A percentile compares a stretch with the other conserved stretches of the same genome.
Evolutionary conservation across 352 stramenopile species (phyloP).

Genomic region (Globisporangium recalcitrans): DNA sequence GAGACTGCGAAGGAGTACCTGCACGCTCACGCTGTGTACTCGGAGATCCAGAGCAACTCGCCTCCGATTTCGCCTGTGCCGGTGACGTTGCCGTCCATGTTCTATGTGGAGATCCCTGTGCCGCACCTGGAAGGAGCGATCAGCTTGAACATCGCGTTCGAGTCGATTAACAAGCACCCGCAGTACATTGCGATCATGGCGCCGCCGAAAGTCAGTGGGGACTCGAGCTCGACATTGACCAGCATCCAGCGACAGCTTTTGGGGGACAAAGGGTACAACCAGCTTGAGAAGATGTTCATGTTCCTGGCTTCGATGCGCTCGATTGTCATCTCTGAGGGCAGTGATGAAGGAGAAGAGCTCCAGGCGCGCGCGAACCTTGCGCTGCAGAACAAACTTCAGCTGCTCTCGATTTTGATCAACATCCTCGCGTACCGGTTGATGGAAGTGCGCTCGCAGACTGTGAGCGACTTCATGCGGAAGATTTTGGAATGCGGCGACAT

Average conservation of each 20-base stretch:
- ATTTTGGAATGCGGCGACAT: conserved; percentile 28
- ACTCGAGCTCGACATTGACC: conserved; percentile 21
- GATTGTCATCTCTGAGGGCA: conserved; percentile 47
- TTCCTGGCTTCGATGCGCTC: conserved; percentile 78
- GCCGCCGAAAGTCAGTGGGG: conserved; percentile 19
- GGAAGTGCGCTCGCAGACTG: conserved; percentile 45
- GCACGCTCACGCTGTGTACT: conserved; percentile 71
- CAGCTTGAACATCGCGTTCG: conserved; percentile 82
- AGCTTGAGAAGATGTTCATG: conserved; percentile 83
- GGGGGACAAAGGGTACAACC: conserved; percentile 85
- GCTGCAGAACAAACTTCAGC: conserved; percentile 80
- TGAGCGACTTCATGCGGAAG: conserved; percentile 51
- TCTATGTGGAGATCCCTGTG: conserved; percentile 80
- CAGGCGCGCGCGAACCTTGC: conserved; percentile 58
- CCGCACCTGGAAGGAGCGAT: conserved; percentile 62
- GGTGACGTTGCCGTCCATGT: conserved; percentile 64
- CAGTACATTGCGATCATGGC: conserved; percentile 80
- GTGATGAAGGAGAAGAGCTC: conserved; percentile 8
- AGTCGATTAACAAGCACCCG: conserved; percentile 68
- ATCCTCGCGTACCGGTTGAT: conserved; percentile 76
- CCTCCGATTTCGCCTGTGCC: conserved; percentile 23
- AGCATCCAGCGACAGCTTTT: conserved; percentile 65
- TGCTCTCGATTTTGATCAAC: conserved; percentile 81
- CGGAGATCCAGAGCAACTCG: conserved; percentile 56
- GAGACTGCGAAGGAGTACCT: conserved; percentile 84